phyloP scores from a whole-genome alignment of 2,329 filamentous ascomycete genomes.

The Scopulariopsis brevicaulis region DNA sequence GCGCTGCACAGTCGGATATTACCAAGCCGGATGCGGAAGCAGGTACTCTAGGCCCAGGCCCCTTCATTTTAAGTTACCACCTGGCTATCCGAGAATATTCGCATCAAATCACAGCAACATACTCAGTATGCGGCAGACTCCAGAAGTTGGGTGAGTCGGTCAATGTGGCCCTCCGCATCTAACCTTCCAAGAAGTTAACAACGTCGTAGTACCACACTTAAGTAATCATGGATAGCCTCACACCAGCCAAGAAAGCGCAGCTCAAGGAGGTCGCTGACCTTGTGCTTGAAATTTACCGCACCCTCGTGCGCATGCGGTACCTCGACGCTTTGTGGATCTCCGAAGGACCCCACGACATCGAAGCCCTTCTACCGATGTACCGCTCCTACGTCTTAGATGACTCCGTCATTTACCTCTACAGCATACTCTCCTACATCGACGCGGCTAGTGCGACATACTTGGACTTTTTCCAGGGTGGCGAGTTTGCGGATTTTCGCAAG shows the following conservation, averaged over 20 bases:
- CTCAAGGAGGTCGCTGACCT: conserved; percentile 15
- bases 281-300: conserved; percentile 16
- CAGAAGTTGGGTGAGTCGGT: no score
- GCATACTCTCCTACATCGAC: conserved; percentile 14
- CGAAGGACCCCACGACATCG: conserved; percentile 12
- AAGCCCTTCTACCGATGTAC: conserved; percentile 1
- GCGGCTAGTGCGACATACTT: neutral
- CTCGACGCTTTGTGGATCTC: conserved; percentile 11
- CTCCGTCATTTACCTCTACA: conserved; percentile 15
- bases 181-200: no score
- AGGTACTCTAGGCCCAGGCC: no score
- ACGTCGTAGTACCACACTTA: neutral
- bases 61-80: no score
- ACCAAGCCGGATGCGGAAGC: no score
- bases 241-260: neutral
- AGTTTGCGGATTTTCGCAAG: neutral
- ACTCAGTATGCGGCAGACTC: no score
- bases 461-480: conserved; percentile 7
- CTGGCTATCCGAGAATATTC: no score
- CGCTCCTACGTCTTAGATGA: conserved; percentile 6
- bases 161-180: no score
- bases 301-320: conserved; percentile 15
- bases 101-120: no score
- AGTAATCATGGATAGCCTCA: neutral
- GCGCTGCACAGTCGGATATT: no score